Evolutionary conservation across 2,329 filamentous ascomycete species (phyloP).

Genomic region (Stenocarpella maydis): DNA sequence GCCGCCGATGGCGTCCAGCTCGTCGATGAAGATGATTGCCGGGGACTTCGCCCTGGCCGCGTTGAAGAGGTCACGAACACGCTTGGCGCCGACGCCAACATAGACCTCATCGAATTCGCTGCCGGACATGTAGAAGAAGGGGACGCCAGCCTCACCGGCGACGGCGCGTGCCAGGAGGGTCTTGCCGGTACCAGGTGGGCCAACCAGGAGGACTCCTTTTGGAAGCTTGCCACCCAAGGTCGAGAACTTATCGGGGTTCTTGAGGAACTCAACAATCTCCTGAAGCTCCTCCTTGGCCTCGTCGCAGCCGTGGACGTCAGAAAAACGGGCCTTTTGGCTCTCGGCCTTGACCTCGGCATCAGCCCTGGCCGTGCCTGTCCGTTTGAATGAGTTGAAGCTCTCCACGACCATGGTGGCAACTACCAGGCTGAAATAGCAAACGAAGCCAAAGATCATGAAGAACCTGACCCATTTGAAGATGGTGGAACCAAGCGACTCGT

Average conservation of each 20-base stretch:
- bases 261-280: slow-evolving; percentile 95
- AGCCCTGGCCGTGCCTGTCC: slow-evolving; percentile 69
- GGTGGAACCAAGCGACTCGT: slow-evolving; percentile 81
- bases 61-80: slow-evolving; percentile 73
- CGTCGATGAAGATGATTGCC: slow-evolving; percentile 83
- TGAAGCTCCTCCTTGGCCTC: slow-evolving; percentile 98
- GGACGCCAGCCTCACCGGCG: slow-evolving; percentile 94
- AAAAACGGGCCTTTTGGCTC: slow-evolving; percentile 89
- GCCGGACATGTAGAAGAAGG: slow-evolving; percentile 99
- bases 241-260: slow-evolving; percentile 91
- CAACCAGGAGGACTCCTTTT: slow-evolving; percentile 94
- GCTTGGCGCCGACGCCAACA: slow-evolving; percentile 81
- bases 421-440: slow-evolving; percentile 81
- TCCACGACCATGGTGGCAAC: slow-evolving; percentile 85
- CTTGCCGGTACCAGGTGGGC: slow-evolving; percentile 96
- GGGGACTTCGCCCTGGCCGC: slow-evolving; percentile 48
- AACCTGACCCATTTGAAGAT: slow-evolving; percentile 96
- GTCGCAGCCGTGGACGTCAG: slow-evolving; percentile 95
- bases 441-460: slow-evolving; percentile 77
- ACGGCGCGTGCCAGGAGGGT: slow-evolving; percentile 94
- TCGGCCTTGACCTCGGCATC: slow-evolving; percentile 89
- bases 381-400: slow-evolving; percentile 79
- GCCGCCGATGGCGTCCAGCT: slow-evolving; percentile 91
- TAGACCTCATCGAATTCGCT: slow-evolving; percentile 99
- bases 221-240: slow-evolving; percentile 95